Conservation (phyloP, 352 stramenopile genomes). For the Plasmopara viticola region DNA sequence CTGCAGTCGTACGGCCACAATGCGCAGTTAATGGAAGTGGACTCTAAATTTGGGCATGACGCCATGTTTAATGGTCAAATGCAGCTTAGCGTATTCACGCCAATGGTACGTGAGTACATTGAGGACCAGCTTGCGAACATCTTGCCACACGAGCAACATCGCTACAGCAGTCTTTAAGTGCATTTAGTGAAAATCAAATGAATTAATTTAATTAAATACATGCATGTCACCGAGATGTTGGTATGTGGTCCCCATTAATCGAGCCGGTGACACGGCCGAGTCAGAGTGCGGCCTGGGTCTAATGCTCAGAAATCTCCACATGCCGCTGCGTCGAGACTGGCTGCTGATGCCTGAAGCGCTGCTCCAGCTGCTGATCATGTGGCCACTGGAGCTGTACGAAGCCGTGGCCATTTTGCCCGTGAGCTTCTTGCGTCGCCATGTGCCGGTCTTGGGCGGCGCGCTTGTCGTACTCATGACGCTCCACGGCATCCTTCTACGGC, state of each 20-base stretch:
- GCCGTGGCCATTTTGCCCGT: constrained; percentile 66
- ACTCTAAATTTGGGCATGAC: constrained; percentile 85
- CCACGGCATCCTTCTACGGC: constrained; percentile 60
- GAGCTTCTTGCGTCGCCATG: constrained; percentile 65
- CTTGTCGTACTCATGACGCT: constrained; percentile 76
- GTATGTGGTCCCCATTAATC: background rate
- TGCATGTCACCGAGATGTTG: no score
- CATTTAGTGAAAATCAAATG: background rate
- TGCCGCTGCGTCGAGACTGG: constrained; percentile 22
- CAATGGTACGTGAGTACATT: constrained; percentile 61
- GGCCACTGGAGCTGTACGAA: constrained; percentile 72
- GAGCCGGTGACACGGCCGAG: constrained; percentile 8
- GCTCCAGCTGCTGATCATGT: constrained; percentile 51
- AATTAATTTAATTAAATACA: no score
- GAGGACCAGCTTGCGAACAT: constrained; percentile 50
- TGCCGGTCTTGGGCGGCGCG: constrained; percentile 63
- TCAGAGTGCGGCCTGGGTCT: constrained; percentile 5
- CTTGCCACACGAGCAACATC: constrained; percentile 62
- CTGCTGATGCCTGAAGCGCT: constrained; percentile 38
- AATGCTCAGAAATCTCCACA: constrained; percentile 10
- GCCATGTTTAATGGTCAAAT: constrained; percentile 82
- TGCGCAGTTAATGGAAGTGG: constrained; percentile 59
- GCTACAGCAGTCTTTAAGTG: constrained; percentile 69
- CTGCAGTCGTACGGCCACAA: constrained; percentile 69
- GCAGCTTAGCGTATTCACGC: constrained; percentile 69